Conservation (phyloP, 805 yeast genomes). For the Saccharomycopsis lassenensis region DNA sequence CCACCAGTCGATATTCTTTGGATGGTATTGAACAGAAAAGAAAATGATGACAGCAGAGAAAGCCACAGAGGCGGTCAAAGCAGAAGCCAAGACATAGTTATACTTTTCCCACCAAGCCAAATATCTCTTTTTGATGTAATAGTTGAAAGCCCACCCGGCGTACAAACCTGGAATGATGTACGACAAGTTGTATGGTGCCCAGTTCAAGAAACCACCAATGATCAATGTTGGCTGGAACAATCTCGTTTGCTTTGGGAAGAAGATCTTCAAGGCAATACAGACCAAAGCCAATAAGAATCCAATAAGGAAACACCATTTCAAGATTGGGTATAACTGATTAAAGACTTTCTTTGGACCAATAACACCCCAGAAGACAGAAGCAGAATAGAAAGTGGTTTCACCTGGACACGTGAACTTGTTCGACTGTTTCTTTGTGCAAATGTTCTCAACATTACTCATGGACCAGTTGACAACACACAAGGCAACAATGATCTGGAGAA, state of each 20-base stretch:
- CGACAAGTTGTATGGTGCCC: conserved; percentile 43
- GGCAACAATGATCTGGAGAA: conserved; percentile 24
- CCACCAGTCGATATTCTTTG: conserved; percentile 47
- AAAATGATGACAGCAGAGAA: conserved; percentile 44
- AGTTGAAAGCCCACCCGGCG: conserved; percentile 34
- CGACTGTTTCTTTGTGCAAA: conserved; percentile 27
- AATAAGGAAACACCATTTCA: conserved; percentile 54
- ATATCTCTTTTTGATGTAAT: conserved; percentile 36
- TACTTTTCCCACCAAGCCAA: conserved; percentile 45
- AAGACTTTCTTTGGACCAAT: conserved; percentile 48
- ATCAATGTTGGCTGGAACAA: conserved; percentile 42
- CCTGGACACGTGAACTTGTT: conserved; percentile 33
- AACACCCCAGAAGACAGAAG: conserved; percentile 45
- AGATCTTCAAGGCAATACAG: conserved; percentile 24
- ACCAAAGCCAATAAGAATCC: conserved; percentile 32
- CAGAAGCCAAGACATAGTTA: conserved; percentile 43
- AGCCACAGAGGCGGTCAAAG: conserved; percentile 52
- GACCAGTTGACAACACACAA: conserved; percentile 29
- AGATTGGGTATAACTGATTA: conserved; percentile 45
- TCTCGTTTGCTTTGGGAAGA: conserved; percentile 21
- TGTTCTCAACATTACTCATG: conserved; percentile 25
- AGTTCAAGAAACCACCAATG: conserved; percentile 38
- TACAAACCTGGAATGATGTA: conserved; percentile 24
- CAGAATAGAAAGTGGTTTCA: conserved; percentile 34
- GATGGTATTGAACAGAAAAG: conserved; percentile 37